These are phyloP conservation scores for Backusella sp. DNA, from an alignment of 192 early-diverging fungal genomes.

Conservation along the genomic window DNA sequence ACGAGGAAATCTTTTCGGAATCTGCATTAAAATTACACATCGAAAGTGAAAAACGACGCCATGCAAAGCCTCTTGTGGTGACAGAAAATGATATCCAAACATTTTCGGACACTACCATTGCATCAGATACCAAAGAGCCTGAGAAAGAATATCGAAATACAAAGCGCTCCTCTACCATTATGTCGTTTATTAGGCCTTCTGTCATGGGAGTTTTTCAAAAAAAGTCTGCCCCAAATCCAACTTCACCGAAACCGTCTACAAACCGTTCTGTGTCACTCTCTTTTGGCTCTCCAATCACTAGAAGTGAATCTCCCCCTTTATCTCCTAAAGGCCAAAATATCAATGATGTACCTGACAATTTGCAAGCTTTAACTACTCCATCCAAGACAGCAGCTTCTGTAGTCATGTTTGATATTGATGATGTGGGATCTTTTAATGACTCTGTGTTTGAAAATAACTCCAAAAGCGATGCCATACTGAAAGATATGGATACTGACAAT, in stretches of 20 bases:
- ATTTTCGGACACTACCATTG: not conserved
- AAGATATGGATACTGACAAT: not conserved
- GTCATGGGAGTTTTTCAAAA: constrained; percentile 27
- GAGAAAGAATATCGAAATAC: not conserved
- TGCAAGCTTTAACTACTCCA: not conserved
- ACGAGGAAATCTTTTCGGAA: constrained; percentile 43
- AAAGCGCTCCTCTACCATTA: not conserved
- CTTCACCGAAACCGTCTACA: not conserved
- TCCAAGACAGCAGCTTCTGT: not conserved
- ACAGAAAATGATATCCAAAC: not conserved
- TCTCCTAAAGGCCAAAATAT: constrained; percentile 1
- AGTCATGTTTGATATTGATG: not conserved
- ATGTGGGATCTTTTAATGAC: not conserved
- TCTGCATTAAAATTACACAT: constrained; percentile 11
- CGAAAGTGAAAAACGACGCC: constrained; percentile 28
- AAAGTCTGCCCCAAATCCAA: not conserved
- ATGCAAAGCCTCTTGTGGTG: constrained; percentile 6
- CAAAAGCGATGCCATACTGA: not conserved
- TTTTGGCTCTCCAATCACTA: constrained; percentile 16
- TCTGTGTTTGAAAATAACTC: not conserved
- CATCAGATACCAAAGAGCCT: not conserved
- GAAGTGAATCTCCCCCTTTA: constrained; percentile 21
- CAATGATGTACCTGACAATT: not conserved
- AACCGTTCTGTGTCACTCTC: not conserved
- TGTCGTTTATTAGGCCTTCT: constrained; percentile 22